Evolutionary conservation across 257 asterid species (phyloP).

Genomic region (Nicotiana tabacum): DNA sequence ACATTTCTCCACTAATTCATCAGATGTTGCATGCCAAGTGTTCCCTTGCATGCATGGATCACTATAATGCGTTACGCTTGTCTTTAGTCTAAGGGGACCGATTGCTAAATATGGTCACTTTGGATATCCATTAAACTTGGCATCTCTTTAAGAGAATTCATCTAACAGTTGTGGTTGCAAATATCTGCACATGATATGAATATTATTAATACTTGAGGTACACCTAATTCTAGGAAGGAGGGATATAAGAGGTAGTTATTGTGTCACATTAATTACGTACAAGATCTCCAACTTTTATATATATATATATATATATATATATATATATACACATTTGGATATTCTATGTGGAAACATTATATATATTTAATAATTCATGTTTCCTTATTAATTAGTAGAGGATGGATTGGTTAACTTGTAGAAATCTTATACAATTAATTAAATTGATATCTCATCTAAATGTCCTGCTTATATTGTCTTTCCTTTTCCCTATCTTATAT

Average conservation of each 20-base stretch:
- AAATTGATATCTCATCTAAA: not conserved
- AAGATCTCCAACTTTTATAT: too few species aligned
- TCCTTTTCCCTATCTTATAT: not conserved
- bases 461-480: not conserved
- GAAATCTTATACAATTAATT: not conserved
- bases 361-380: too few species aligned
- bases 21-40: not conserved
- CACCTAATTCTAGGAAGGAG: too few species aligned
- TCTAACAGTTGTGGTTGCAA: not conserved
- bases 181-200: too few species aligned
- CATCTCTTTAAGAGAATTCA: not conserved
- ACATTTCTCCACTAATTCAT: too few species aligned
- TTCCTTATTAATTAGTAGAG: not conserved
- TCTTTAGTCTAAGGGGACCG: not conserved
- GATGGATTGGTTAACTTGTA: not conserved
- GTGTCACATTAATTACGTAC: too few species aligned
- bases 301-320: too few species aligned
- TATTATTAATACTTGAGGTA: too few species aligned
- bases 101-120: not conserved
- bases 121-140: not conserved
- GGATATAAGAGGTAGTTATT: too few species aligned
- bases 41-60: not conserved
- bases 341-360: too few species aligned
- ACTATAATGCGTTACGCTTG: too few species aligned
- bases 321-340: too few species aligned